phyloP scores from a whole-genome alignment of 129 eudicot species.

The Chrysanthemum makinoi region DNA sequence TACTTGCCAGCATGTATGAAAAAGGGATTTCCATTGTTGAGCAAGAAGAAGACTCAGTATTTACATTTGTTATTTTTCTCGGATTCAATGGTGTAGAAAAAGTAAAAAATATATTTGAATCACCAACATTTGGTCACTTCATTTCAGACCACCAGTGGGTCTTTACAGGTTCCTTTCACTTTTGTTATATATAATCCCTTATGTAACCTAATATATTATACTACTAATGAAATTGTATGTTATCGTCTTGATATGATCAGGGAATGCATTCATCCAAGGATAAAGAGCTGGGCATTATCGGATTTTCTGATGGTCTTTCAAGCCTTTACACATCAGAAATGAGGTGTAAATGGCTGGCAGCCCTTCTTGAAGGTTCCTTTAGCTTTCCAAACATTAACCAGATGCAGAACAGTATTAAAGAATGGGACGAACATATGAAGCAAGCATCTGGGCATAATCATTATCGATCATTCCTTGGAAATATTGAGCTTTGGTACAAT shows the following conservation, averaged over 20 bases:
- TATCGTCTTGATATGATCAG: neutral
- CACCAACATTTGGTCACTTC: slow-evolving; percentile 33
- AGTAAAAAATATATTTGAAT: slow-evolving; percentile 45
- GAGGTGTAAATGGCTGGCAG: slow-evolving; percentile 56
- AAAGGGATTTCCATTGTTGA: slow-evolving; percentile 50
- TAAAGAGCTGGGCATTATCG: slow-evolving; percentile 28
- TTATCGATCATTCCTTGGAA: slow-evolving; percentile 44
- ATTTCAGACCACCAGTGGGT: slow-evolving; percentile 37
- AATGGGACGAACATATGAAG: slow-evolving; percentile 64
- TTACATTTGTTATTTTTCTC: slow-evolving; percentile 66
- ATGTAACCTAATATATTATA: neutral
- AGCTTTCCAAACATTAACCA: slow-evolving; percentile 53
- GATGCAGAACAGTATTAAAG: slow-evolving; percentile 55
- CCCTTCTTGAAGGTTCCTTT: slow-evolving; percentile 52
- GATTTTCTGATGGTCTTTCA: slow-evolving; percentile 59
- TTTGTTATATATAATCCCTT: neutral
- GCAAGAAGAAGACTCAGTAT: no score
- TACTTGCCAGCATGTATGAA: slow-evolving; percentile 31
- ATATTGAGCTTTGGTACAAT: slow-evolving; percentile 55
- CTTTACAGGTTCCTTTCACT: slow-evolving; percentile 11
- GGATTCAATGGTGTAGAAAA: slow-evolving; percentile 61
- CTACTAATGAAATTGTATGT: neutral
- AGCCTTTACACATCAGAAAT: slow-evolving; percentile 57
- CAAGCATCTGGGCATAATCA: slow-evolving; percentile 39
- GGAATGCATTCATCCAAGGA: slow-evolving; percentile 10